Percentiles rank a stretch among this genome's conserved stretches.
phyloP scores from a whole-genome alignment of 2,329 filamentous ascomycete genomes.

The Hypoxylon sp. region DNA sequence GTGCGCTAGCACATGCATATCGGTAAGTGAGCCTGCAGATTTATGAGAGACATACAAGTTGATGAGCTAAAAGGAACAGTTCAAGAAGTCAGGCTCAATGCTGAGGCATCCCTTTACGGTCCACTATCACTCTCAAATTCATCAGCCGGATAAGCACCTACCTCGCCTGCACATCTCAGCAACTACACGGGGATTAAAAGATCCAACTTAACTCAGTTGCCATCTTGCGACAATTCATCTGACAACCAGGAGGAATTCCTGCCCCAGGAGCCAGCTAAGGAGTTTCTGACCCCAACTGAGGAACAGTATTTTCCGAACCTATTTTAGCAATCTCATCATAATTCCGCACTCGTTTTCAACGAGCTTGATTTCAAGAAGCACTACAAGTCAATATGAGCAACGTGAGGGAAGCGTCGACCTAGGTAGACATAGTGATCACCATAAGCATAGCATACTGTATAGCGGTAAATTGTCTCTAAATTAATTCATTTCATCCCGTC shows the following conservation, averaged over 20 bases:
- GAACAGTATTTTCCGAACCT: conserved; percentile 61
- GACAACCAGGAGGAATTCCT: conserved; percentile 26
- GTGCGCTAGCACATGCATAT: conserved; percentile 47
- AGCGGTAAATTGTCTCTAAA: conserved; percentile 40
- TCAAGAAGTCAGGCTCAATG: conserved; percentile 28
- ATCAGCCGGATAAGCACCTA: conserved; percentile 55
- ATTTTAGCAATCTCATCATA: conserved; percentile 62
- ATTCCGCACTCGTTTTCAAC: conserved; percentile 56
- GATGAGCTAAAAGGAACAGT: conserved; percentile 50
- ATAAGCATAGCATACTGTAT: conserved; percentile 65
- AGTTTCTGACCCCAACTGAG: conserved; percentile 54
- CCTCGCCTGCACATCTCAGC: conserved; percentile 51
- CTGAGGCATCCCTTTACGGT: conserved; percentile 52
- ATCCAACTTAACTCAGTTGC: conserved; percentile 50
- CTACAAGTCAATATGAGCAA: conserved; percentile 57
- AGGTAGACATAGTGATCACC: conserved; percentile 65
- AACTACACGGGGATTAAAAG: conserved; percentile 48
- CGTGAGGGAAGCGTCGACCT: conserved; percentile 53
- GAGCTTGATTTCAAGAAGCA: conserved; percentile 58
- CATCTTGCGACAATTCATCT: conserved; percentile 35
- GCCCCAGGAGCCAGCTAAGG: conserved; percentile 33
- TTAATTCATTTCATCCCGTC: not conserved
- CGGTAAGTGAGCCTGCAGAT: conserved; percentile 37
- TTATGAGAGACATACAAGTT: conserved; percentile 30
- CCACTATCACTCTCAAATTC: conserved; percentile 58